Percentiles rank a stretch among this genome's conserved stretches.
Evolutionary conservation across 129 eudicot genomes (phyloP).

Genomic region (Kitagawia praeruptora): DNA sequence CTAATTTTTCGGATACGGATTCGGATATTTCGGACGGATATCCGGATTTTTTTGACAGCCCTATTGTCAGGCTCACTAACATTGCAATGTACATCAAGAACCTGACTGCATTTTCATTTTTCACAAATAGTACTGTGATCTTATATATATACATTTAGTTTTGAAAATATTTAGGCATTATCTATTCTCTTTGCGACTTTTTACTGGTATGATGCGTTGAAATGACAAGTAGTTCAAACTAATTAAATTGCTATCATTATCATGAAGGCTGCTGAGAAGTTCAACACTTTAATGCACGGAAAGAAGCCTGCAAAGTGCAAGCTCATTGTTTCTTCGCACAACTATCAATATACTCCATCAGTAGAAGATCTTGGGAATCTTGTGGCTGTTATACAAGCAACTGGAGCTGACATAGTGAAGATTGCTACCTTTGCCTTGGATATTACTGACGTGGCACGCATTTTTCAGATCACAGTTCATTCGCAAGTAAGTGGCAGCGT

Average conservation of each 20-base stretch:
- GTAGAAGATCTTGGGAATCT: slow-evolving; percentile 86
- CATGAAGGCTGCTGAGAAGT: slow-evolving; percentile 70
- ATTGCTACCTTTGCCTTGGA: slow-evolving; percentile 87
- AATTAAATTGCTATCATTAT: background rate
- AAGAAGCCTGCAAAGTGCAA: slow-evolving; percentile 60
- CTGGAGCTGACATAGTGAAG: slow-evolving; percentile 96
- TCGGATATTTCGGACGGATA: no score
- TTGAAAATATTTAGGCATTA: background rate
- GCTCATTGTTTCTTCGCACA: slow-evolving; percentile 85
- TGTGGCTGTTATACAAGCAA: slow-evolving; percentile 83
- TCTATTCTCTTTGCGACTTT: background rate
- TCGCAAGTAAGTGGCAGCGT: slow-evolving; percentile 73
- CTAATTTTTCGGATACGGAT: no score
- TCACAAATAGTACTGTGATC: background rate
- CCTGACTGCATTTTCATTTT: background rate
- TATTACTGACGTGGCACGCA: slow-evolving; percentile 82
- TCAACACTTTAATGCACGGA: slow-evolving; percentile 40
- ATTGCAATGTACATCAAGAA: slow-evolving; percentile 7
- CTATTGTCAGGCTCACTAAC: background rate
- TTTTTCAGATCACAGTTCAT: slow-evolving; percentile 75
- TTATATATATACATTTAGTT: background rate
- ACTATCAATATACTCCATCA: slow-evolving; percentile 74
- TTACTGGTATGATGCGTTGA: background rate
- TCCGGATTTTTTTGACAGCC: no score
- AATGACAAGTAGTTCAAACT: background rate